Evolutionary conservation across 768 basidiomycete species (phyloP), one percentile per base, ranked within the genome.

Genomic region (Hygrophoropsis aurantiaca): DNA sequence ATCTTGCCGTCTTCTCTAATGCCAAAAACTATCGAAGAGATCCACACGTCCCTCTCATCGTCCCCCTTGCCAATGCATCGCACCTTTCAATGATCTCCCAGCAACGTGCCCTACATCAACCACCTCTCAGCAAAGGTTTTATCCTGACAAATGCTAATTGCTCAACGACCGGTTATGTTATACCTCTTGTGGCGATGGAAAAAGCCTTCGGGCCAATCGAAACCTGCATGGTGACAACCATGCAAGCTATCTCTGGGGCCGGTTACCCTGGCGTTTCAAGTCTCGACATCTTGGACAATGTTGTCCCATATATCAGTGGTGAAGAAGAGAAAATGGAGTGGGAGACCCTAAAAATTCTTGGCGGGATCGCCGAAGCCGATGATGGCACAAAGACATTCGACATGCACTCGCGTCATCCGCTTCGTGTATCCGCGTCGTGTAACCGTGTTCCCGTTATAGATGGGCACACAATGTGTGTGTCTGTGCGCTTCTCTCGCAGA

Each of bases 91-190:
- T 98, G 56, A 74, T 99, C 58, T 75, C 79, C 0, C 87, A 93
- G 58, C 97, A 99, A 67, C 90, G 74, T 42, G 56, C 81, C 2
- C 70, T 80, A 13, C 85, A 89, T 55, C 68, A 74, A 2, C 87
- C 82, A 16, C 81, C 81, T 0, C 78, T 87, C 26, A 79, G 78
- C 59, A 83, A 81, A 54, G 97, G 97, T 3, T 98, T 92, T 74
- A 94, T 99, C 65, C 86, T 99, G 52, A 94, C 94, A 48, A 99
- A 99, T 65, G 97, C 97, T 56, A 99, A 98, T 72, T 98, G 97
- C 72, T 87, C 91, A 19, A 97, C 97, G 3, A 99, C 97, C 1
- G 94, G 89, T 35, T 78, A 85, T 61, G 91, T 92, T 49, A 82
- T 97, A 49, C 91, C 94, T n/a, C 83, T 97, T 56, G 80, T 82